These are phyloP conservation scores for Suzukiozyma palmioleophila DNA, from an alignment of 1,139 yeast genomes.

Conservation along the genomic window DNA sequence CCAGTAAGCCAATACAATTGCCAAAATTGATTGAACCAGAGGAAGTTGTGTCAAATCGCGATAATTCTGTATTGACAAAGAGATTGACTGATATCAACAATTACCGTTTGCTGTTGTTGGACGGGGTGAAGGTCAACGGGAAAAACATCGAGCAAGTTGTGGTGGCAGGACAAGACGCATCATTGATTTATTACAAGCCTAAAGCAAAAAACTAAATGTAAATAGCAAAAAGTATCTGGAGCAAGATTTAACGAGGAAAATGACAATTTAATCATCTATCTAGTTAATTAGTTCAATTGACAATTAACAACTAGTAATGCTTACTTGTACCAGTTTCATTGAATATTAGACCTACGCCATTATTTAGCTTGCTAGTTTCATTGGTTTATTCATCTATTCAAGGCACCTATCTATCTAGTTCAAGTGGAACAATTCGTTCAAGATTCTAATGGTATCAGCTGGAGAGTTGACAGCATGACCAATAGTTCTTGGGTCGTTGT, in stretches of 20 bases:
- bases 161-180: conserved; percentile 57
- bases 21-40: conserved; percentile 59
- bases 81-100: conserved; percentile 31
- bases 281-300: no score
- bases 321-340: no score
- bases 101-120: conserved; percentile 44
- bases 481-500: conserved; percentile 82
- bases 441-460: conserved; percentile 77
- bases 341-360: no score
- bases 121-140: conserved; percentile 19
- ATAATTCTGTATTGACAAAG: conserved; percentile 20
- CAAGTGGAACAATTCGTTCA: conserved; percentile 71
- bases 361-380: no score
- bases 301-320: no score
- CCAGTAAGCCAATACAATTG: conserved; percentile 49
- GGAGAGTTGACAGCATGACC: conserved; percentile 94
- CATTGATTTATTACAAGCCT: conserved; percentile 58
- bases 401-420: not conserved
- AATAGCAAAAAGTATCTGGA: not conserved
- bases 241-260: not conserved
- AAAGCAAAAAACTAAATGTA: conserved; percentile 6
- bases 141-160: conserved; percentile 47
- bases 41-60: conserved; percentile 20
- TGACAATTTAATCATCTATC: not conserved
- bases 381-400: no score